These are phyloP conservation scores for Mitragyna speciosa DNA, from an alignment of 257 asterid species.

Conservation along the genomic window DNA sequence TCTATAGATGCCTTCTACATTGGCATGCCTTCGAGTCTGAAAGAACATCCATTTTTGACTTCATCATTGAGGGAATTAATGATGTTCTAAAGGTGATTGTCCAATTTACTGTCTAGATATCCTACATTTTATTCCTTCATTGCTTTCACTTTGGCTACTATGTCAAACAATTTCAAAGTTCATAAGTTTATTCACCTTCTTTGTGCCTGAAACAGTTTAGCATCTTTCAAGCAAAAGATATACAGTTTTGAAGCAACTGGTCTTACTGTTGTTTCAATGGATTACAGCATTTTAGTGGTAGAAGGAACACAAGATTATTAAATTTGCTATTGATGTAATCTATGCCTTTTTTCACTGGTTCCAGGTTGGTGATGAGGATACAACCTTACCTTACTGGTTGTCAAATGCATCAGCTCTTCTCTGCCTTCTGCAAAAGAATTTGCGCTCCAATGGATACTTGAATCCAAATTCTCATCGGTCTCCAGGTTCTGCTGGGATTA, in stretches of 20 bases:
- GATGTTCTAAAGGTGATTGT: conserved; percentile 76
- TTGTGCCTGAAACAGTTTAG: not conserved
- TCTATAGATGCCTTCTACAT: conserved; percentile 88
- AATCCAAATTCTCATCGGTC: conserved; percentile 76
- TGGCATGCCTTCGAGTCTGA: conserved; percentile 98
- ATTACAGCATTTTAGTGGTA: not conserved
- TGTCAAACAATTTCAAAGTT: not conserved
- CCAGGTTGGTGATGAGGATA: conserved; percentile 79
- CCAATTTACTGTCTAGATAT: conserved; percentile 2
- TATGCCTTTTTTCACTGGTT: conserved; percentile 24
- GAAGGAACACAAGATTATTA: too few species aligned
- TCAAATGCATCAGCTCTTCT: conserved; percentile 93
- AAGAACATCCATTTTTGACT: conserved; percentile 88
- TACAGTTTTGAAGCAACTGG: not conserved
- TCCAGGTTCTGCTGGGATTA: conserved; percentile 65
- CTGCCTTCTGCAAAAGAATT: conserved; percentile 88
- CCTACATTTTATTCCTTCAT: not conserved
- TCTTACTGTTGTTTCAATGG: not conserved
- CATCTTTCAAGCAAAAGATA: not conserved
- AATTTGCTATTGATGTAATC: conserved; percentile 13
- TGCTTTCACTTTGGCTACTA: not conserved
- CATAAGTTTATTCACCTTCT: not conserved
- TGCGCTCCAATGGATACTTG: conserved; percentile 82
- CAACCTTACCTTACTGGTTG: conserved; percentile 89
- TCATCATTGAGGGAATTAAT: conserved; percentile 73